Percentiles rank a stretch among this genome's conserved stretches.
Conservation (phyloP, 2,329 filamentous ascomycete species). For the Neofusicoccum ribis region DNA sequence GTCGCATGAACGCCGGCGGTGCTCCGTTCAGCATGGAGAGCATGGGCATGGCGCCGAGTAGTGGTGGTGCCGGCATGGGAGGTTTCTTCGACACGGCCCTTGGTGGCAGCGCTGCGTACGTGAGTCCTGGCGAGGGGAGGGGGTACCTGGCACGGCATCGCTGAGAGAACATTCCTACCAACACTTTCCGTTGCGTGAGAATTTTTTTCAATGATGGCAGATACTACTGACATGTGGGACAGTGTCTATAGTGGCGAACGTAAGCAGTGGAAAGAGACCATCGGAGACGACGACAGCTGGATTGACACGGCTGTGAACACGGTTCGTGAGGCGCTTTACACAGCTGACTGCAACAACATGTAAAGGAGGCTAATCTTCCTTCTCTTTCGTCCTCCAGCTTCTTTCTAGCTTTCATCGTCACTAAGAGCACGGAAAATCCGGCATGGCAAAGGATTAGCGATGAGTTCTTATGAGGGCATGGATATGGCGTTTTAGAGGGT, state of each 20-base stretch:
- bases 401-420: neutral
- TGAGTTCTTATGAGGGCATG: too few species aligned
- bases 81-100: slow-evolving; percentile 8
- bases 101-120: neutral
- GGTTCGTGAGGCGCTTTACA: neutral
- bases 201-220: too few species aligned
- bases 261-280: too few species aligned
- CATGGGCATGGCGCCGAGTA: neutral
- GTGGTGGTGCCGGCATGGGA: neutral
- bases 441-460: too few species aligned
- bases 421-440: too few species aligned
- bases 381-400: neutral
- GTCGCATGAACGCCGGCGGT: neutral
- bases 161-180: neutral
- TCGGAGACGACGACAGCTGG: neutral
- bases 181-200: too few species aligned
- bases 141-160: neutral
- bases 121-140: slow-evolving; percentile 11
- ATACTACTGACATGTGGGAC: too few species aligned
- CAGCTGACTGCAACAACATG: neutral
- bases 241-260: too few species aligned
- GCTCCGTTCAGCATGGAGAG: neutral
- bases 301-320: neutral
- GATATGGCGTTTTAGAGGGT: too few species aligned
- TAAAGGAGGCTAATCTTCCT: neutral